These are phyloP conservation scores for Fusarium citri DNA, from an alignment of 2,329 filamentous ascomycete genomes.

Conservation along the genomic window DNA sequence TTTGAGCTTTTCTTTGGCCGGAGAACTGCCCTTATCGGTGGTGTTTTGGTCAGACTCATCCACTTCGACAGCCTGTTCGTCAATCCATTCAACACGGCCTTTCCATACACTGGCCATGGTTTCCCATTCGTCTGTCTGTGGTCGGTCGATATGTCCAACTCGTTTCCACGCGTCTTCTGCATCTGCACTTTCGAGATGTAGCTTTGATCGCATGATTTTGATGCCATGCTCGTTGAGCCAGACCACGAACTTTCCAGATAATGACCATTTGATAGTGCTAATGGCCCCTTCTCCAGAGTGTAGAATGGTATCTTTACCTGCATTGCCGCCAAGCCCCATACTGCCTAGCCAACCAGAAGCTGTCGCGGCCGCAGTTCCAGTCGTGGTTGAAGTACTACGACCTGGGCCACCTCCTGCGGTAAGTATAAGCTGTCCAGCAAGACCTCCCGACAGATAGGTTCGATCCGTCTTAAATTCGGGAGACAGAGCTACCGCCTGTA, in stretches of 20 bases:
- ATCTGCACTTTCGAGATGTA: slow-evolving; percentile 81
- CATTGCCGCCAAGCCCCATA: slow-evolving; percentile 82
- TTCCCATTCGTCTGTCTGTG: slow-evolving; percentile 88
- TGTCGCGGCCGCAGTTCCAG: slow-evolving; percentile 81
- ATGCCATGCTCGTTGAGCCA: slow-evolving; percentile 98
- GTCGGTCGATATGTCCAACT: slow-evolving; percentile 90
- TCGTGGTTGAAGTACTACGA: slow-evolving; percentile 87
- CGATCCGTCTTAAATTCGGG: slow-evolving; percentile 92
- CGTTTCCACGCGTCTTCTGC: slow-evolving; percentile 91
- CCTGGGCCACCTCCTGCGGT: slow-evolving; percentile 85
- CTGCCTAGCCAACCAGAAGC: slow-evolving; percentile 92
- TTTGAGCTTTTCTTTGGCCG: slow-evolving; percentile 60
- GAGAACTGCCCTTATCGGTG: slow-evolving; percentile 53
- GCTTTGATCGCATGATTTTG: slow-evolving; percentile 94
- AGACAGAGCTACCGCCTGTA: slow-evolving; percentile 93
- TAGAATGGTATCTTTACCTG: slow-evolving; percentile 85
- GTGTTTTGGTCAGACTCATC: slow-evolving; percentile 67
- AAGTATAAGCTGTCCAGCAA: slow-evolving; percentile 87
- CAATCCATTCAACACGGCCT: slow-evolving; percentile 91
- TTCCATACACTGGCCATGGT: slow-evolving; percentile 98
- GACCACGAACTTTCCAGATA: slow-evolving; percentile 89
- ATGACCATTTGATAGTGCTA: slow-evolving; percentile 92
- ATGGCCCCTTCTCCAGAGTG: slow-evolving; percentile 95
- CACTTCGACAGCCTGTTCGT: slow-evolving; percentile 80
- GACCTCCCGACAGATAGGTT: slow-evolving; percentile 89